Percentiles rank a stretch among this genome's conserved stretches.
These are phyloP conservation scores for Coemansia sp. DNA, from an alignment of 192 early-diverging fungal species.

Conservation along the genomic window DNA sequence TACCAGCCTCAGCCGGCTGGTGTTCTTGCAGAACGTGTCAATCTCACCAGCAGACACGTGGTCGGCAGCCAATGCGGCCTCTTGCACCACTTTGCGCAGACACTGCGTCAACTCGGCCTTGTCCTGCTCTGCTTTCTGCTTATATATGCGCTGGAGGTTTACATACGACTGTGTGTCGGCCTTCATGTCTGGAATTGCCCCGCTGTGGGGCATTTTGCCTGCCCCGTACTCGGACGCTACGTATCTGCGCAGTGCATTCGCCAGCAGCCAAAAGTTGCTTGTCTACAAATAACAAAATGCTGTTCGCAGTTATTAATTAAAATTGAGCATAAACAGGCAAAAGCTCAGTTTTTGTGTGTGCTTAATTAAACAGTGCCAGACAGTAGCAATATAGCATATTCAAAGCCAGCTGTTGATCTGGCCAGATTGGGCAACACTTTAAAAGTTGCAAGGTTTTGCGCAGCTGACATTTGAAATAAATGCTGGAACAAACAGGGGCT, in stretches of 20 bases:
- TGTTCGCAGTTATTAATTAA: slow-evolving; percentile 14
- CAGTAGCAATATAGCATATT: slow-evolving; percentile 1
- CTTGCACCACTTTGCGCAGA: slow-evolving; percentile 53
- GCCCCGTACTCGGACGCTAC: slow-evolving; percentile 63
- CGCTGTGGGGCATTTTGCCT: slow-evolving; percentile 78
- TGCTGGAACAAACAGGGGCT: background rate
- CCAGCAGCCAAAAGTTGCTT: slow-evolving; percentile 83
- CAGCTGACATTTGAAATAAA: slow-evolving; percentile 5
- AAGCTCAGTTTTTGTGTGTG: background rate
- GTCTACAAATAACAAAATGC: slow-evolving; percentile 11
- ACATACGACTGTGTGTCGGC: slow-evolving; percentile 89
- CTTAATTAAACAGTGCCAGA: slow-evolving; percentile 10
- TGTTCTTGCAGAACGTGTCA: slow-evolving; percentile 83
- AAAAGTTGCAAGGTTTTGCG: background rate
- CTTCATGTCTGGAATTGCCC: slow-evolving; percentile 96
- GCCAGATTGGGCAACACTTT: background rate
- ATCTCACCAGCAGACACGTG: slow-evolving; percentile 65
- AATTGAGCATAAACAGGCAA: slow-evolving; percentile 1
- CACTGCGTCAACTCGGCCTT: slow-evolving; percentile 51
- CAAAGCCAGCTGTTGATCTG: background rate
- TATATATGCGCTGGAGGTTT: slow-evolving; percentile 79
- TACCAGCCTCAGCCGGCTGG: slow-evolving; percentile 66
- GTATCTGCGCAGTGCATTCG: slow-evolving; percentile 76
- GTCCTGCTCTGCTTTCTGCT: slow-evolving; percentile 75
- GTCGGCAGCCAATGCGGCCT: slow-evolving; percentile 55